Evolutionary conservation across 495 filamentous ascomycete genomes (phyloP), one percentile per base, ranked within the genome.

Genomic region (Aspergillus sparsus): DNA sequence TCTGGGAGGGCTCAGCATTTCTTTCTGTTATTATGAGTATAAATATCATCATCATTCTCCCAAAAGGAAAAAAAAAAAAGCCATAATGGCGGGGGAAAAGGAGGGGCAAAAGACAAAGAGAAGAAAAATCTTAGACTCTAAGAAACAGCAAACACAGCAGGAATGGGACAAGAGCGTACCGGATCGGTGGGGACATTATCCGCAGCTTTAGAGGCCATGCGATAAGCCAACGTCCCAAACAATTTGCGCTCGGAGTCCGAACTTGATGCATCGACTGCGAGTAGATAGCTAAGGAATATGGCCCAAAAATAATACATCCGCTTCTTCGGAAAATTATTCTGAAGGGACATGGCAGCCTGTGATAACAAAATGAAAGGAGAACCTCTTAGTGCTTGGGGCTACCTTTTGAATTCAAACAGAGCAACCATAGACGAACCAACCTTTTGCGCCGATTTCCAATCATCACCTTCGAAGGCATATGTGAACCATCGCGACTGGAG

Each of bases 361-460:
- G 21, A 52, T 42, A 15, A 54, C 12, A 42, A 6, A 39, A 42
- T 49, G 16, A 52, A 37, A 37, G 7, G 18, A 6, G 31, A 49
- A 6, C 7, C 6, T 12, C 16, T 62, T 53, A 62, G 61, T 36
- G 8, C 49, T n/a, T 34, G 16, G 15, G 2, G 34, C 39, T 16
- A 9, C 10, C 13, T 7, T 16, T 13, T 21, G 21, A 27, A 27
- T 1, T 27, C 21, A 27, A 27, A 27, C 21, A 27, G 21, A 27
- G 21, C 21, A 27, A 27, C 21, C 21, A 27, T 27, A 27, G 21
- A 46, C 31, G 36, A 9, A 66, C 74, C 41, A 54, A 82, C 79
- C 77, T 85, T 83, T 58, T 85, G 83, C 11, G 85, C 84, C 8
- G 79, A 80, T 58, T 80, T 81, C 79, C 82, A 86, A 60, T 84